A percentile compares a stretch with the other conserved stretches of the same genome.
phyloP scores from a whole-genome alignment of 805 yeast species.

The Yamadazyma takamatsuzukensis region DNA sequence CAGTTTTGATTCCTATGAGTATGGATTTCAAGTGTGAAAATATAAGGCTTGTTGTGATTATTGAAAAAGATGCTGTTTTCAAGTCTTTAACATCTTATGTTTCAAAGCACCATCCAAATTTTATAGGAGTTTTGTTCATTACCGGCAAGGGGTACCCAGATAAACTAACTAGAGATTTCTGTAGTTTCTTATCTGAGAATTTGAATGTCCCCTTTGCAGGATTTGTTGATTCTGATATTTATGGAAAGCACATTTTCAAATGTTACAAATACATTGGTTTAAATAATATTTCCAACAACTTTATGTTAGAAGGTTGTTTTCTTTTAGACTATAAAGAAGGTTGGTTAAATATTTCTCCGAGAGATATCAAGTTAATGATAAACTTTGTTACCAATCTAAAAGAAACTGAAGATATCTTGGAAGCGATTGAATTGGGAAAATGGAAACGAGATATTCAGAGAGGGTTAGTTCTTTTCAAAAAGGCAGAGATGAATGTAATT shows the following conservation, averaged over 20 bases:
- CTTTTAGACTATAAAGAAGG: constrained; percentile 36
- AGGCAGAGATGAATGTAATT: constrained; percentile 54
- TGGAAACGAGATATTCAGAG: constrained; percentile 50
- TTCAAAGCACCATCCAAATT: not conserved
- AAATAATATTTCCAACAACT: constrained; percentile 1
- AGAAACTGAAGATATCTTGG: not conserved
- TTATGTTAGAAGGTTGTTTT: constrained; percentile 35
- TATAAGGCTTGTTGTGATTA: constrained; percentile 16
- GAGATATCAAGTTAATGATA: constrained; percentile 19
- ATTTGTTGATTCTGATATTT: constrained; percentile 62
- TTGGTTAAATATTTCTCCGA: constrained; percentile 17
- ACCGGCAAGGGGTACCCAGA: constrained; percentile 75
- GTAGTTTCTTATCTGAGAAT: constrained; percentile 20
- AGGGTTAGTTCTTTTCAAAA: constrained; percentile 46
- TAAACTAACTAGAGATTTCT: constrained; percentile 43
- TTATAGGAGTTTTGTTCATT: constrained; percentile 24
- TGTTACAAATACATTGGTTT: constrained; percentile 24
- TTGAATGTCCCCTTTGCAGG: constrained; percentile 37
- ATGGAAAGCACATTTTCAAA: constrained; percentile 52
- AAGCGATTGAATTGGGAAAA: not conserved
- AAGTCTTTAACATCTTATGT: constrained; percentile 25
- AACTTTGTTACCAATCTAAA: constrained; percentile 1
- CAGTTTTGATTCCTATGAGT: constrained; percentile 17
- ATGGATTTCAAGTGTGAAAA: not conserved
- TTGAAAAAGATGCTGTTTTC: constrained; percentile 42